Conservation (phyloP, 352 stramenopile genomes). For the Hyphochytrium catenoides region DNA sequence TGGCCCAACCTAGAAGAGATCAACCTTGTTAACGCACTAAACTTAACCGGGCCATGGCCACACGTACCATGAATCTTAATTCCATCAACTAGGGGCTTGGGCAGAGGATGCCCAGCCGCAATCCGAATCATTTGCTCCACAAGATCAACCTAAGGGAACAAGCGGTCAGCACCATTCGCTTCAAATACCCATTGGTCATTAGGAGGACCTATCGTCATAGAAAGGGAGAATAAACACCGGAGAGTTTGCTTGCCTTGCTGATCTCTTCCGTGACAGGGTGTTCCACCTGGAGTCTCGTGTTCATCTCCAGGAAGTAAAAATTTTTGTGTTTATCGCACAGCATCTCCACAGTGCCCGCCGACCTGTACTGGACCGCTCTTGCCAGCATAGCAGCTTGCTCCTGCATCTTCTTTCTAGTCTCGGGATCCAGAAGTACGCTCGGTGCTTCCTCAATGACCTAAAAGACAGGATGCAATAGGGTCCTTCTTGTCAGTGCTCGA, state of each 20-base stretch:
- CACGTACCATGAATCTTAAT: conserved; percentile 20
- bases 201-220: background rate
- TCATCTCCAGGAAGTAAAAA: conserved; percentile 99
- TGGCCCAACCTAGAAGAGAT: conserved; percentile 23
- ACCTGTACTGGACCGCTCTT: conserved; percentile 73
- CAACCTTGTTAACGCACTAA: background rate
- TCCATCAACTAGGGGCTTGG: conserved; percentile 36
- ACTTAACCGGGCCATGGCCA: too few relatives aligned
- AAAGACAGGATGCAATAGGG: too few relatives aligned
- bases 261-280: background rate
- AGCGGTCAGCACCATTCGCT: conserved; percentile 1
- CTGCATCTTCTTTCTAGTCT: conserved; percentile 41
- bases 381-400: conserved; percentile 71
- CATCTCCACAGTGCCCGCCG: conserved; percentile 89
- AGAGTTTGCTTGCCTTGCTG: too few relatives aligned
- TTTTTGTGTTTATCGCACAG: conserved; percentile 84
- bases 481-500: too few relatives aligned
- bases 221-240: conserved; percentile 1
- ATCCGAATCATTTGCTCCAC: conserved; percentile 89
- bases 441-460: conserved; percentile 75
- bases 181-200: background rate
- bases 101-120: conserved; percentile 65
- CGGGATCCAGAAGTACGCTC: conserved; percentile 55
- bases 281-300: conserved; percentile 59
- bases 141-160: conserved; percentile 66